Conservation (phyloP, 2,329 filamentous ascomycete genomes). For the Ophiostoma himal-ulmi region DNA sequence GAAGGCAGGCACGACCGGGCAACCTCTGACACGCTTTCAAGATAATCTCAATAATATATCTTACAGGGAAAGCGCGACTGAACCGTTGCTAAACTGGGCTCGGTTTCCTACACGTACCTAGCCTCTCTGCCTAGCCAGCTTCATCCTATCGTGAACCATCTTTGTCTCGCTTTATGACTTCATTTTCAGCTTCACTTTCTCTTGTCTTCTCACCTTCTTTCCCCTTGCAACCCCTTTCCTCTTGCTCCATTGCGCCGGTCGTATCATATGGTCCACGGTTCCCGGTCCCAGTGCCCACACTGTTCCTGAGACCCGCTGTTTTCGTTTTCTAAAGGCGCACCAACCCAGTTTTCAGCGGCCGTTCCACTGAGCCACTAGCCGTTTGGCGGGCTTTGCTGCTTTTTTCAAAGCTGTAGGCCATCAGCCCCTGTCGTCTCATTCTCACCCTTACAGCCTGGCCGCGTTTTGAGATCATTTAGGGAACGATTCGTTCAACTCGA, state of each 20-base stretch:
- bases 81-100: neutral
- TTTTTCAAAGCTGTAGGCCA: neutral
- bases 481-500: no score
- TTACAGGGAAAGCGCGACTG: neutral
- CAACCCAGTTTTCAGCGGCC: neutral
- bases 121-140: neutral
- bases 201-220: neutral
- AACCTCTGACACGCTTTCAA: neutral
- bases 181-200: neutral
- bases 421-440: slow-evolving; percentile 5
- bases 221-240: neutral
- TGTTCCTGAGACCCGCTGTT: slow-evolving; percentile 11
- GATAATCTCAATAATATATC: neutral
- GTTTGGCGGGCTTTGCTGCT: neutral
- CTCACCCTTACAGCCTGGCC: neutral
- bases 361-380: slow-evolving; percentile 4
- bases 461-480: neutral
- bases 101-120: neutral
- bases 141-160: neutral
- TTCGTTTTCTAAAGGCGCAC: neutral
- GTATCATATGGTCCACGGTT: neutral
- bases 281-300: neutral
- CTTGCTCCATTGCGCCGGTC: neutral
- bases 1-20: neutral
- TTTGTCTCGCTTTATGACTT: neutral